These are phyloP conservation scores for Penicillium soppii DNA, from an alignment of 495 filamentous ascomycete species.

Conservation along the genomic window DNA sequence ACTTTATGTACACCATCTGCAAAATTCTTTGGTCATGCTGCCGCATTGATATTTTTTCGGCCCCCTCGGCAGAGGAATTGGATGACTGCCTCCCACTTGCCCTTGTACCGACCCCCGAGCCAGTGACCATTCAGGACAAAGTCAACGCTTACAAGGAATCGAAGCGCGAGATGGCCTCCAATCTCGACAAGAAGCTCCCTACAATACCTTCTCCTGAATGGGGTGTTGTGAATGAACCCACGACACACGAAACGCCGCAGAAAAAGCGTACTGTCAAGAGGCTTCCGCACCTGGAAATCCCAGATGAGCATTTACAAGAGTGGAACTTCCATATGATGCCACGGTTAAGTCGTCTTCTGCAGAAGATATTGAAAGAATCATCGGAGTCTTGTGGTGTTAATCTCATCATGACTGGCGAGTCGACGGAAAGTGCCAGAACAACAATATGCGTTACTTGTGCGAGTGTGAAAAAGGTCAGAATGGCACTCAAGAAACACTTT, in stretches of 20 bases:
- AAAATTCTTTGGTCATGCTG: conserved; percentile 47
- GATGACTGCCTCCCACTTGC: conserved; percentile 48
- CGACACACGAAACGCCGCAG: conserved; percentile 26
- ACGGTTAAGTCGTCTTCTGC: conserved; percentile 65
- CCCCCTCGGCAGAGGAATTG: conserved; percentile 43
- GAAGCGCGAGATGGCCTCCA: conserved; percentile 10
- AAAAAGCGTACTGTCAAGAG: conserved; percentile 47
- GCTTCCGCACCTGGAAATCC: conserved; percentile 49
- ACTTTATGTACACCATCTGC: conserved; percentile 48
- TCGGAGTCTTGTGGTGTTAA: conserved; percentile 72
- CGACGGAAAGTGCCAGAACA: conserved; percentile 60
- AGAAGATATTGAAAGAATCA: conserved; percentile 58
- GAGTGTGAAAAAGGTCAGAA: conserved; percentile 67
- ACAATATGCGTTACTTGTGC: conserved; percentile 76
- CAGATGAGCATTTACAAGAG: conserved; percentile 61
- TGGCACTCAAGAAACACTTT: conserved; percentile 69
- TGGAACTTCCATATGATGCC: conserved; percentile 74
- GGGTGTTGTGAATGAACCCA: conserved; percentile 26
- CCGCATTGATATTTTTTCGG: conserved; percentile 45
- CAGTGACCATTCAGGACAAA: conserved; percentile 26
- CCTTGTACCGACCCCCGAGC: conserved; percentile 39
- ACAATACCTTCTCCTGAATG: conserved; percentile 24
- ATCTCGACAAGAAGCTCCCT: conserved; percentile 24
- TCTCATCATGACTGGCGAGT: conserved; percentile 72
- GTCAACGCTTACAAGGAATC: conserved; percentile 15